Evolutionary conservation across 345 rosid species (phyloP), one percentile per base, ranked within the genome.

Genomic region (Lumnitzera littorea): DNA sequence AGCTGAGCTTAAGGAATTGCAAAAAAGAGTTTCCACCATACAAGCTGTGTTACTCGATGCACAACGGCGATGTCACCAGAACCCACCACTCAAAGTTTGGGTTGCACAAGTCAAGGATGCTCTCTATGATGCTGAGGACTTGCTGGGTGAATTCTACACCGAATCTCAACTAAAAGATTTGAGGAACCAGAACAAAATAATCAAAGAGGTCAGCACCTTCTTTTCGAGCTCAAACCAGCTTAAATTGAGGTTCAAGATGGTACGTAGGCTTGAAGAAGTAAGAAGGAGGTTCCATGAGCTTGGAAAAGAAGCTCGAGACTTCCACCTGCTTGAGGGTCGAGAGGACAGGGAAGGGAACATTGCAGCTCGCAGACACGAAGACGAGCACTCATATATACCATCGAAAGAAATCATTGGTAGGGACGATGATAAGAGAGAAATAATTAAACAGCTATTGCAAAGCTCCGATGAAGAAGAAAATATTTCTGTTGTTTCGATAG

Each of bases 101-200:
- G 66, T 80, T n/a, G 51, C 17, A 13, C 50, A 61, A 54, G 66
- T 80, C 11, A 71, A 51, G 36, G 66, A 55, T 20, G 75, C 56
- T 0, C 17, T 69, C 10, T 74, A 69, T 47, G 75, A 76, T 48
- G 75, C 73, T 2, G 74, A 79, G 12, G 80, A 76, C 55, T 41
- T 76, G 67, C 62, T 70, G 4, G 78, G 73, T 46, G 78, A 67
- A 13, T 57, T 69, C 51, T 54, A 70, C 12, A 46, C 69, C 1
- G 64, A 62, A 36, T 61, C 50, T 36, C 15, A 24, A 53, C 53
- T 49, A 48, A 56, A 24, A 25, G 56, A 61, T 9, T 13, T 20
- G 52, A n/a, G 46, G 64, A 9, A 1, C 11, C 50, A 46, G 2
- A 52, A 57, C 24, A 11, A 46, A 12, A 9, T 48, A 15, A 2